Evolutionary conservation across 2,329 filamentous ascomycete species (phyloP).

Genomic region (Talaromyces verruculosus): DNA sequence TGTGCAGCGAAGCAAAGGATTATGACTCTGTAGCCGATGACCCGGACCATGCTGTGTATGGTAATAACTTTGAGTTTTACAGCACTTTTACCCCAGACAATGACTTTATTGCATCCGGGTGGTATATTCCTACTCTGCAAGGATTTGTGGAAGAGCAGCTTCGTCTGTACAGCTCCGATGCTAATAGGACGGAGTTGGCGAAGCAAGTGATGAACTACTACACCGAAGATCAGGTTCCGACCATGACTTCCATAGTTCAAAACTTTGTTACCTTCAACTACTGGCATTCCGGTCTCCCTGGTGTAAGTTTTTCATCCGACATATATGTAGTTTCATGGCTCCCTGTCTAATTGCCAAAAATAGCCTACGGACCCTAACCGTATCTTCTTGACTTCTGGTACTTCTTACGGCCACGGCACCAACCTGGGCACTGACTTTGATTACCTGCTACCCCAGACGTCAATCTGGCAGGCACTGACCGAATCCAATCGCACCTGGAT

Average conservation of each 20-base stretch:
- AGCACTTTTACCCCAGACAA: slow-evolving; percentile 38
- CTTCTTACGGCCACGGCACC: slow-evolving; percentile 41
- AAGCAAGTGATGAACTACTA: slow-evolving; percentile 48
- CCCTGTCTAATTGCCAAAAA: background rate
- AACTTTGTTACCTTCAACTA: slow-evolving; percentile 49
- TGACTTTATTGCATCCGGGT: background rate
- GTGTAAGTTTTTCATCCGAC: background rate
- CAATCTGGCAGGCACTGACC: slow-evolving; percentile 44
- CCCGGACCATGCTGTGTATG: slow-evolving; percentile 46
- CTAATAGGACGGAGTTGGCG: slow-evolving; percentile 36
- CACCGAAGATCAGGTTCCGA: slow-evolving; percentile 42
- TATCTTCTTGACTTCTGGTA: slow-evolving; percentile 42
- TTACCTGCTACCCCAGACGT: slow-evolving; percentile 40
- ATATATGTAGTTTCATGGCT: background rate
- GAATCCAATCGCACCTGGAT: slow-evolving; percentile 46
- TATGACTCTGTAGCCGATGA: slow-evolving; percentile 39
- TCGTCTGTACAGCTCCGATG: slow-evolving; percentile 34
- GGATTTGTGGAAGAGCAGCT: slow-evolving; percentile 48
- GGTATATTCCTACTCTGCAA: slow-evolving; percentile 34
- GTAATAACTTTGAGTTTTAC: slow-evolving; percentile 46
- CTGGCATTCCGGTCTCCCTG: slow-evolving; percentile 43
- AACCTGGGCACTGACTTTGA: slow-evolving; percentile 39
- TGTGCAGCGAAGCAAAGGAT: slow-evolving; percentile 24
- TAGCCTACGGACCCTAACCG: slow-evolving; percentile 42
- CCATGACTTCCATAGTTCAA: slow-evolving; percentile 43